These are phyloP conservation scores for Nemania serpens DNA, from an alignment of 2,329 filamentous ascomycete species.

Conservation along the genomic window DNA sequence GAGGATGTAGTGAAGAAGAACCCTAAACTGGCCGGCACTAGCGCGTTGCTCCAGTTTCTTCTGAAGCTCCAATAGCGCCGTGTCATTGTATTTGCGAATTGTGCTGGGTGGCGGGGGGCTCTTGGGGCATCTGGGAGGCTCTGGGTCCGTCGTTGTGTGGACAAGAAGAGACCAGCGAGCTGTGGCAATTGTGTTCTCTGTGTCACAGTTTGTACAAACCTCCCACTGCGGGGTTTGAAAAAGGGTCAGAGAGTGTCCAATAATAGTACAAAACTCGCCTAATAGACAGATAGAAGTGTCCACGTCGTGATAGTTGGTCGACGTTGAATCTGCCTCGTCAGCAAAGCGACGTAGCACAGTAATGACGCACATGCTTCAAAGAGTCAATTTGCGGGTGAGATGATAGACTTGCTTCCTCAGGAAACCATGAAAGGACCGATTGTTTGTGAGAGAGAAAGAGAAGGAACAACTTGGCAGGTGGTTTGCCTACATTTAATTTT, in stretches of 20 bases:
- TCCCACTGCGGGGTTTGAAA: not conserved
- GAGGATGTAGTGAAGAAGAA: conserved; percentile 7
- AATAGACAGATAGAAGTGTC: not conserved
- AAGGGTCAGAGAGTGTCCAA: not conserved
- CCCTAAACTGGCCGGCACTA: not conserved
- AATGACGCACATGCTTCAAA: conserved; percentile 4
- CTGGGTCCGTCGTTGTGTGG: not conserved
- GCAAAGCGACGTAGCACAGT: not conserved
- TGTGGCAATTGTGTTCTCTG: not conserved
- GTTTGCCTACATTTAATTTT: too few relatives aligned
- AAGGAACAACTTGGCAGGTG: too few relatives aligned
- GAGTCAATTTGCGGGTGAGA: not conserved
- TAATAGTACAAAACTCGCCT: not conserved
- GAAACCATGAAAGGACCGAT: too few relatives aligned
- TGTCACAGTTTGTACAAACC: not conserved
- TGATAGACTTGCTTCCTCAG: too few relatives aligned
- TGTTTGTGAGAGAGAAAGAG: too few relatives aligned
- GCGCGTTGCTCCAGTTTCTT: not conserved
- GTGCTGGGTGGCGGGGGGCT: too few relatives aligned
- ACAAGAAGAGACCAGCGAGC: not conserved
- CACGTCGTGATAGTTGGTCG: not conserved
- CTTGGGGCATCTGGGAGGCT: not conserved
- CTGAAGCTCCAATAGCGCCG: not conserved
- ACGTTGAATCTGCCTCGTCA: not conserved
- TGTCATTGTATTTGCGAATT: not conserved